A percentile compares a stretch with the other conserved stretches of the same genome.
phyloP scores from a whole-genome alignment of 192 early-diverging fungal genomes.

The Nowakowskiella sp. region DNA sequence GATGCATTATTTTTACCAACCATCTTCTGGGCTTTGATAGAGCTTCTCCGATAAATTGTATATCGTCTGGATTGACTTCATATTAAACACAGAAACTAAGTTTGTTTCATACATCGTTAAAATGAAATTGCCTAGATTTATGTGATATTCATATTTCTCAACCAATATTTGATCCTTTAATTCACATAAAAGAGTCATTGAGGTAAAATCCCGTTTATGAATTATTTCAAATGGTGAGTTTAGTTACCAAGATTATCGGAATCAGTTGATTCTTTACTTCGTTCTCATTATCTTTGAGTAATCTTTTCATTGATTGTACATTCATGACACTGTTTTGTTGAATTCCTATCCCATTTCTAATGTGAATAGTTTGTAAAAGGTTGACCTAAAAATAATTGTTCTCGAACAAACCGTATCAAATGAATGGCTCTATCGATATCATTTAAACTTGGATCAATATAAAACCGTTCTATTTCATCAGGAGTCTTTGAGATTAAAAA shows the following conservation, averaged over 20 bases:
- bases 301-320: slow-evolving; percentile 9
- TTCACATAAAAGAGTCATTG: too few relatives aligned
- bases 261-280: slow-evolving; percentile 21
- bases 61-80: too few relatives aligned
- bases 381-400: slow-evolving; percentile 5
- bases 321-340: slow-evolving; percentile 32
- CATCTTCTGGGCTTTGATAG: too few relatives aligned
- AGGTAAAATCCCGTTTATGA: too few relatives aligned
- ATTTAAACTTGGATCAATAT: slow-evolving; percentile 30
- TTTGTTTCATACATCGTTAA: too few relatives aligned
- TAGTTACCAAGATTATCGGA: slow-evolving; percentile 24
- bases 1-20: too few relatives aligned
- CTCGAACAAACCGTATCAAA: slow-evolving; percentile 18
- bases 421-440: slow-evolving; percentile 33
- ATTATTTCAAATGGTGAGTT: too few relatives aligned
- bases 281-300: slow-evolving; percentile 20
- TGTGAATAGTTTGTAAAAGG: slow-evolving; percentile 1
- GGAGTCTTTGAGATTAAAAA: slow-evolving; percentile 26
- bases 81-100: too few relatives aligned
- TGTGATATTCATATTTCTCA: too few relatives aligned
- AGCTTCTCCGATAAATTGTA: too few relatives aligned
- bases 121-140: too few relatives aligned
- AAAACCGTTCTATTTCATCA: slow-evolving; percentile 35
- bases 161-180: too few relatives aligned
- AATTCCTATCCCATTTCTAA: slow-evolving; percentile 24